Conservation (phyloP, 352 stramenopile species). For the Phytopythium vexans region DNA sequence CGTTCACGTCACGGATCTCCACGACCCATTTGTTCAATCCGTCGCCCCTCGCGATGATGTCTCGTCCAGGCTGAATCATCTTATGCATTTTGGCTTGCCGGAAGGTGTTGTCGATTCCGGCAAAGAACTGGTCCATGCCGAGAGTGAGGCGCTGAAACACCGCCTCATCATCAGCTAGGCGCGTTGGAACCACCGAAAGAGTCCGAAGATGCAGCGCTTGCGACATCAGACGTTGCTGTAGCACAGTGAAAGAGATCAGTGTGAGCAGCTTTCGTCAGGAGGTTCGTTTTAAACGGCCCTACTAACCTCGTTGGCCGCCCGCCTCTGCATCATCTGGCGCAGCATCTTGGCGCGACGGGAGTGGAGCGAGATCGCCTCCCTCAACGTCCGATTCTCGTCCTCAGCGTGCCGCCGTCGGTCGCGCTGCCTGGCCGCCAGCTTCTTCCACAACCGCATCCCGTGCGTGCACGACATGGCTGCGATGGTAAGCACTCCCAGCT, state of each 20-base stretch:
- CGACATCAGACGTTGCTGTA: too few species aligned
- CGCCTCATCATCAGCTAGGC: not conserved
- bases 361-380: not conserved
- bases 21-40: not conserved
- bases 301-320: constrained; percentile 1
- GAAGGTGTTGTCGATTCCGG: not conserved
- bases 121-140: not conserved
- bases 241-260: too few species aligned
- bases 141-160: not conserved
- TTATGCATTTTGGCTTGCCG: not conserved
- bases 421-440: not conserved
- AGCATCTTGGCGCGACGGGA: constrained; percentile 1
- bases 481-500: not conserved
- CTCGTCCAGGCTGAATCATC: not conserved
- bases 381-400: constrained; percentile 1
- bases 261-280: not conserved
- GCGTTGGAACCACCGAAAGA: too few species aligned
- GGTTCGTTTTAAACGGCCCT: too few species aligned
- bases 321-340: constrained; percentile 1
- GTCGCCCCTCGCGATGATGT: not conserved
- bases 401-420: not conserved
- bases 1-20: not conserved
- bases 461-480: not conserved
- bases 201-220: too few species aligned
- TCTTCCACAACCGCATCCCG: not conserved